phyloP scores from a whole-genome alignment of 2,329 filamentous ascomycete species.

The Hypoxylon sp. region DNA sequence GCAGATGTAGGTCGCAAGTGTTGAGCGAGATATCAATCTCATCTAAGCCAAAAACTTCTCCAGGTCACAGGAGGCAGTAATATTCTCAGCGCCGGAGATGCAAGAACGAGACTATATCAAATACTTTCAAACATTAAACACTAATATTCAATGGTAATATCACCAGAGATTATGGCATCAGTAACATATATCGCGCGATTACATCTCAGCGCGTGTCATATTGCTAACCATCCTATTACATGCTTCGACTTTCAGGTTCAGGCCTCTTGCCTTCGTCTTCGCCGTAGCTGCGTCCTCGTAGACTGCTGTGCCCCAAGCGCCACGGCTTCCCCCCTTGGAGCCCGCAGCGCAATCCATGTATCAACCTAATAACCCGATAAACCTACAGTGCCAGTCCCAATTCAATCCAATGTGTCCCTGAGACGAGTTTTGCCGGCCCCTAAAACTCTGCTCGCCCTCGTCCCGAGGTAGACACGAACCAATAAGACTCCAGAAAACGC shows the following conservation, averaged over 20 bases:
- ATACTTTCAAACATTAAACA: slow-evolving; percentile 1
- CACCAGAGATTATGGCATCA: slow-evolving; percentile 3
- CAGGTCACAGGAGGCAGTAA: neutral
- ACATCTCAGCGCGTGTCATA: slow-evolving; percentile 33
- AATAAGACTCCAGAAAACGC: slow-evolving; percentile 36
- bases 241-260: slow-evolving; percentile 23
- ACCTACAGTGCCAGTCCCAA: slow-evolving; percentile 14
- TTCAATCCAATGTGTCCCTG: slow-evolving; percentile 36
- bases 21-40: neutral
- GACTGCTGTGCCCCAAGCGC: slow-evolving; percentile 26
- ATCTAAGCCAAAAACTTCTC: too few species aligned
- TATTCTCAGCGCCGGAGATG: neutral
- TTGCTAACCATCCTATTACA: slow-evolving; percentile 43
- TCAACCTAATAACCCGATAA: slow-evolving; percentile 21
- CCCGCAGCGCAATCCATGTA: slow-evolving; percentile 28
- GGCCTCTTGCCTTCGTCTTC: slow-evolving; percentile 14
- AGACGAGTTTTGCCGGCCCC: slow-evolving; percentile 20
- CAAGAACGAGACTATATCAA: neutral
- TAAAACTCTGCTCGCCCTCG: slow-evolving; percentile 23
- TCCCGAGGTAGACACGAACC: slow-evolving; percentile 52
- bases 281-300: slow-evolving; percentile 28
- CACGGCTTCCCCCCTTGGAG: slow-evolving; percentile 20
- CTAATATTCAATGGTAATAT: slow-evolving; percentile 3
- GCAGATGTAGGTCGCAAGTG: neutral
- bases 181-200: slow-evolving; percentile 22